Conservation (phyloP, 441 rosid genomes). For the Aleurites moluccanus region DNA sequence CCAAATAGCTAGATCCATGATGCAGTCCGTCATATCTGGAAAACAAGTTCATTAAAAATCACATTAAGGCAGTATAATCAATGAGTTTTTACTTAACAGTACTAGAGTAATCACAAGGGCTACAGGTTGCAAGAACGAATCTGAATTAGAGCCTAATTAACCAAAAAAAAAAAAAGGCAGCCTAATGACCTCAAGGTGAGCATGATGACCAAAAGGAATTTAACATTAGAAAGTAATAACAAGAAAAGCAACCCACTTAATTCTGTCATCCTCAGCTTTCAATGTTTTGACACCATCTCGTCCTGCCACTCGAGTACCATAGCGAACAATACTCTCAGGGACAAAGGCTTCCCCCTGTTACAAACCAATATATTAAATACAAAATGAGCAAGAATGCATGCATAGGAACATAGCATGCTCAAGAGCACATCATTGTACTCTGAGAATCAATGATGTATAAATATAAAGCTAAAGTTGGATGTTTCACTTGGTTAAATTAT, state of each 20-base stretch:
- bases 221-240: neutral
- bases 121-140: neutral
- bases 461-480: neutral
- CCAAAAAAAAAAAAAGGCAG: neutral
- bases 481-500: neutral
- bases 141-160: neutral
- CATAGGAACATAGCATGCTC: neutral
- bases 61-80: neutral
- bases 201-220: neutral
- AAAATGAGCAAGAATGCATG: neutral
- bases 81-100: neutral
- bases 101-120: too few species aligned
- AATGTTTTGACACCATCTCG: constrained; percentile 60
- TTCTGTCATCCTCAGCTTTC: constrained; percentile 68
- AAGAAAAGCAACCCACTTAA: constrained; percentile 49
- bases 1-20: constrained; percentile 93
- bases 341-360: constrained; percentile 89
- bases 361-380: neutral
- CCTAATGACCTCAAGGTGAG: neutral
- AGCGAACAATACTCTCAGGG: constrained; percentile 74
- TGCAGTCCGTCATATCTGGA: constrained; percentile 84
- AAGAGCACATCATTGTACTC: neutral
- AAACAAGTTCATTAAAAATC: neutral
- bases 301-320: constrained; percentile 59
- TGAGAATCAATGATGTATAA: neutral